Conservation (phyloP, 2,329 filamentous ascomycete genomes). For the Pestalotiopsis sp. region DNA sequence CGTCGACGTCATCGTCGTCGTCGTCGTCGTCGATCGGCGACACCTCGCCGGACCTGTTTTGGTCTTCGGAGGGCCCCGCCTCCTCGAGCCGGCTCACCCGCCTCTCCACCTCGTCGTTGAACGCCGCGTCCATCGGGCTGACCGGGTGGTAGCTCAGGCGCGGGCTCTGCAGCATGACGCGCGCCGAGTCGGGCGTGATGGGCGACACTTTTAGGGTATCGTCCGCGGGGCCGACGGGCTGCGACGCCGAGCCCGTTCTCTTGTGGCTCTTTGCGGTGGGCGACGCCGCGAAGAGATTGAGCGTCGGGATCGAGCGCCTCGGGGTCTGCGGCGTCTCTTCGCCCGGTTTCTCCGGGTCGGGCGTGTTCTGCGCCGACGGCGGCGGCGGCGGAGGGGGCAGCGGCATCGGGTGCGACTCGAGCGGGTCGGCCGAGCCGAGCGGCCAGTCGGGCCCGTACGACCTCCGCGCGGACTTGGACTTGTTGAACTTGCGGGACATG, state of each 20-base stretch:
- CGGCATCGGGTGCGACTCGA: slow-evolving; percentile 25
- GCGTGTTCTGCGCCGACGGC: not conserved
- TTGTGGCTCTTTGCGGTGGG: not conserved
- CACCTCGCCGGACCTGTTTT: not conserved
- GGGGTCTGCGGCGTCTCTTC: not conserved
- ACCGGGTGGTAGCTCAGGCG: slow-evolving; percentile 25
- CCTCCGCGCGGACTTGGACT: slow-evolving; percentile 17
- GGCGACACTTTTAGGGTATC: slow-evolving; percentile 2
- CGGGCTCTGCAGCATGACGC: slow-evolving; percentile 22
- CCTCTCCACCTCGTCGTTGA: slow-evolving; percentile 17
- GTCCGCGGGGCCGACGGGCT: not conserved
- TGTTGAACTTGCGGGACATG: slow-evolving; percentile 13
- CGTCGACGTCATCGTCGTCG: not conserved
- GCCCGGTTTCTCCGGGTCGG: slow-evolving; percentile 20
- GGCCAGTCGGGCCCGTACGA: slow-evolving; percentile 29
- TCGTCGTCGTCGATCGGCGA: slow-evolving; percentile 11
- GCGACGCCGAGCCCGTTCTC: not conserved
- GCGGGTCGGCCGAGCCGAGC: slow-evolving; percentile 24
- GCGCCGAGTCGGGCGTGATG: slow-evolving; percentile 12
- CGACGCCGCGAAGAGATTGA: not conserved
- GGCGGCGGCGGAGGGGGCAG: not conserved
- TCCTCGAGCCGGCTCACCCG: slow-evolving; percentile 12
- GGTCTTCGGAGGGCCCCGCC: not conserved
- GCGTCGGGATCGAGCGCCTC: not conserved
- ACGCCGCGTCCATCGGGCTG: slow-evolving; percentile 27